Evolutionary conservation across 331 rosid genomes (phyloP).

Genomic region (Telfairia occidentalis): DNA sequence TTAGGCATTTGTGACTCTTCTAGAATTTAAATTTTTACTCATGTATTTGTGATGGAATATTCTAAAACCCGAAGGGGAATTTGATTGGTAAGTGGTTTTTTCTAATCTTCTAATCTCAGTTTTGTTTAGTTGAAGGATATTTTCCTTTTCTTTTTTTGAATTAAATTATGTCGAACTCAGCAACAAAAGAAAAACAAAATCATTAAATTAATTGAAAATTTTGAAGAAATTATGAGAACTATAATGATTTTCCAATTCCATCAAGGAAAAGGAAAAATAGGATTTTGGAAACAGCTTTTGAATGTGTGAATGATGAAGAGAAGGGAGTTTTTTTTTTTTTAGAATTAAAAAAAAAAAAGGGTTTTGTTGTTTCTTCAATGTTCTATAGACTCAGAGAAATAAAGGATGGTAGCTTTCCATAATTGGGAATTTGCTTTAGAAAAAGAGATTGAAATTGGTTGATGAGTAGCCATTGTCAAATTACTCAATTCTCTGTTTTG

Average conservation of each 20-base stretch:
- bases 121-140: too few species aligned
- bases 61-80: too few species aligned
- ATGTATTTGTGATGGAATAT: too few species aligned
- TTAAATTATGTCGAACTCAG: too few species aligned
- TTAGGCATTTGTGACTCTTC: too few species aligned
- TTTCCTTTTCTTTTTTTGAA: too few species aligned
- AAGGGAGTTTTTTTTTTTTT: not conserved
- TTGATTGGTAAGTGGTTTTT: too few species aligned
- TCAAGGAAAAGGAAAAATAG: not conserved
- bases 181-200: not conserved
- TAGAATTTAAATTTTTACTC: too few species aligned
- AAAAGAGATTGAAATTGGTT: conserved; percentile 13
- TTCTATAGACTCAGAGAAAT: conserved; percentile 9
- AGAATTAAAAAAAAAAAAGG: not conserved
- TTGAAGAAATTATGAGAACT: not conserved
- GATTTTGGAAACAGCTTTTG: conserved; percentile 9
- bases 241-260: conserved; percentile 11
- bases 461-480: conserved; percentile 21
- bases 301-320: not conserved
- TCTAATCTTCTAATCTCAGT: too few species aligned
- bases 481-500: conserved; percentile 5
- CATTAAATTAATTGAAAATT: not conserved
- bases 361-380: not conserved
- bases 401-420: conserved; percentile 18
- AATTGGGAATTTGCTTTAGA: conserved; percentile 24